These are phyloP conservation scores for Trichoderma sp. DNA, from an alignment of 2,329 filamentous ascomycete genomes.

Conservation along the genomic window DNA sequence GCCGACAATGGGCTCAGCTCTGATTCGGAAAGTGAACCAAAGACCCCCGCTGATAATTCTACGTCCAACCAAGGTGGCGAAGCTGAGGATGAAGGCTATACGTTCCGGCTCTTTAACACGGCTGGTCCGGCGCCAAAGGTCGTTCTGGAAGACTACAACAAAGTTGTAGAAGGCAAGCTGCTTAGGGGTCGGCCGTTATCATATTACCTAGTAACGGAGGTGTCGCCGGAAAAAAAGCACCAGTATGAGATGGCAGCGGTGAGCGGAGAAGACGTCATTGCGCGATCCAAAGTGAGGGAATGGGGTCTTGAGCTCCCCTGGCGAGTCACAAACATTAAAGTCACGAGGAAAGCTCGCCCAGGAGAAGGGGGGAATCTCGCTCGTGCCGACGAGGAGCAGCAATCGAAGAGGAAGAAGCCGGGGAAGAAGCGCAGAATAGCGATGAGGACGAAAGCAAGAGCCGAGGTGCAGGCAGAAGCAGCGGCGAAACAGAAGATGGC, in stretches of 20 bases:
- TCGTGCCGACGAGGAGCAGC: constrained; percentile 17
- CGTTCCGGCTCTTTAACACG: constrained; percentile 57
- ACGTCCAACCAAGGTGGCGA: constrained; percentile 26
- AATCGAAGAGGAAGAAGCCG: constrained; percentile 42
- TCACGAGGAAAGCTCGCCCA: constrained; percentile 31
- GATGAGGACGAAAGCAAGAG: constrained; percentile 44
- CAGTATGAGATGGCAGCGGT: constrained; percentile 49
- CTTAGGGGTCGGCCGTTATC: constrained; percentile 40
- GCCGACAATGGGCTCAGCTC: background rate
- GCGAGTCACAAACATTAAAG: constrained; percentile 48
- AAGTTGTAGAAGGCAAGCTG: constrained; percentile 37
- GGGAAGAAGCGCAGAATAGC: constrained; percentile 59
- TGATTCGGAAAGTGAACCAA: background rate
- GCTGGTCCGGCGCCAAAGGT: constrained; percentile 47
- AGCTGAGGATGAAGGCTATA: constrained; percentile 31
- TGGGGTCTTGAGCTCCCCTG: constrained; percentile 62
- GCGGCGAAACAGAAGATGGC: constrained; percentile 38
- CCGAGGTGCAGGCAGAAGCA: constrained; percentile 40
- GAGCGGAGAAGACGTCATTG: constrained; percentile 49
- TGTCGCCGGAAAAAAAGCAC: constrained; percentile 36
- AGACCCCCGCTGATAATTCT: constrained; percentile 8
- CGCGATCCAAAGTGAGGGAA: constrained; percentile 40
- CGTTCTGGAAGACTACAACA: constrained; percentile 45
- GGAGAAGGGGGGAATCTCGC: constrained; percentile 22
- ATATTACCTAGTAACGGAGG: constrained; percentile 47